These are phyloP conservation scores for Euclidium syriacum DNA, from an alignment of 345 rosid species.

Conservation along the genomic window DNA sequence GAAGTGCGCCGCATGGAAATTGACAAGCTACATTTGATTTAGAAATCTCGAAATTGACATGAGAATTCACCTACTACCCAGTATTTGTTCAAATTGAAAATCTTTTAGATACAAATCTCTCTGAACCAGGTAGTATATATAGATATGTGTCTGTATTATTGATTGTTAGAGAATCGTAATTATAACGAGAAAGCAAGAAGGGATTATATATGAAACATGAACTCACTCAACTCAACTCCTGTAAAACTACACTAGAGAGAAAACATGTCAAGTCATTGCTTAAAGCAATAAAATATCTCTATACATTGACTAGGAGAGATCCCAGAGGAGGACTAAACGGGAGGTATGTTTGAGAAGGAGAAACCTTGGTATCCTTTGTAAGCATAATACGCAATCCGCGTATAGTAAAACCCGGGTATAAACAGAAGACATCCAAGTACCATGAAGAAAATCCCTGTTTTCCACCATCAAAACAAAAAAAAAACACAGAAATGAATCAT, in stretches of 20 bases:
- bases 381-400: constrained; percentile 90
- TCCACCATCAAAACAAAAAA: background rate
- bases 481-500: background rate
- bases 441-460: constrained; percentile 82
- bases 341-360: constrained; percentile 89
- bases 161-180: constrained; percentile 1
- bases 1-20: too few species aligned
- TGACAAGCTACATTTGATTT: too few species aligned
- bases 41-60: too few species aligned
- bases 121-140: background rate
- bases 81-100: too few species aligned
- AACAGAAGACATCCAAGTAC: constrained; percentile 77
- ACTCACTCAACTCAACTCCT: constrained; percentile 1
- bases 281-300: constrained; percentile 13
- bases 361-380: constrained; percentile 96
- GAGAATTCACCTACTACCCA: too few species aligned
- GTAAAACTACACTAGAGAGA: constrained; percentile 20
- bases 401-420: constrained; percentile 89
- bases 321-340: constrained; percentile 39
- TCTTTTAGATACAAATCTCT: too few species aligned
- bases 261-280: background rate
- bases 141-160: background rate
- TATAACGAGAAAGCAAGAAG: constrained; percentile 8
- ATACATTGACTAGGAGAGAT: constrained; percentile 18
- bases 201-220: background rate